Evolutionary conservation across 768 basidiomycete species (phyloP).

Genomic region (Termitomyces titanicus): DNA sequence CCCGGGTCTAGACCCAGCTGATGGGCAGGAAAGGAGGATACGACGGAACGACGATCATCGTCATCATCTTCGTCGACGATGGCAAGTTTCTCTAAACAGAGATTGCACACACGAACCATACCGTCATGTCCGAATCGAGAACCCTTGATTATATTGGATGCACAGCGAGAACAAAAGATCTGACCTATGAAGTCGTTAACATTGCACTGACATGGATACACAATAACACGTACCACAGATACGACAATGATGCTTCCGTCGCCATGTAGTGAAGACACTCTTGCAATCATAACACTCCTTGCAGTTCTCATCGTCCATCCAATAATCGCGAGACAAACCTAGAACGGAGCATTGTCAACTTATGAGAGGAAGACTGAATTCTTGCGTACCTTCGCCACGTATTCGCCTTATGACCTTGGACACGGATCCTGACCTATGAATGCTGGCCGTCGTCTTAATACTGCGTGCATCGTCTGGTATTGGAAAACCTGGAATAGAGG

Average conservation of each 20-base stretch:
- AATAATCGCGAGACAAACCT: conserved; percentile 93
- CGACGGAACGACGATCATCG: conserved; percentile 79
- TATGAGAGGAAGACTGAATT: neutral
- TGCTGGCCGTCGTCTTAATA: conserved; percentile 67
- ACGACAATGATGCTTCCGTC: conserved; percentile 95
- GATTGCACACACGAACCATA: conserved; percentile 93
- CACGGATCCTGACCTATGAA: conserved; percentile 77
- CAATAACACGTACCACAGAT: conserved; percentile 71
- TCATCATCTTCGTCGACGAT: conserved; percentile 89
- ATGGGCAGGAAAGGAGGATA: conserved; percentile 76
- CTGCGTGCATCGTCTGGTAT: conserved; percentile 90
- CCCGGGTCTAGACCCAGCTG: conserved; percentile 57
- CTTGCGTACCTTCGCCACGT: conserved; percentile 73
- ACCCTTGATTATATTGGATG: conserved; percentile 95
- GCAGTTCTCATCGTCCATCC: conserved; percentile 98
- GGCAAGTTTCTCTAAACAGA: conserved; percentile 90
- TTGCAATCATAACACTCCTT: conserved; percentile 97
- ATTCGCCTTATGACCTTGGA: conserved; percentile 89
- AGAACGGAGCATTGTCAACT: conserved; percentile 6
- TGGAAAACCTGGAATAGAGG: conserved; percentile 87
- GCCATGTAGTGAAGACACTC: conserved; percentile 90
- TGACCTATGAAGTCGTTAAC: conserved; percentile 53
- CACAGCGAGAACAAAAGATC: conserved; percentile 96
- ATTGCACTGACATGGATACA: neutral
- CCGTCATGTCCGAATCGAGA: conserved; percentile 91